Conservation (phyloP, 1,284 basidiomycete species). For the Cutaneotrichosporon daszewskae region DNA sequence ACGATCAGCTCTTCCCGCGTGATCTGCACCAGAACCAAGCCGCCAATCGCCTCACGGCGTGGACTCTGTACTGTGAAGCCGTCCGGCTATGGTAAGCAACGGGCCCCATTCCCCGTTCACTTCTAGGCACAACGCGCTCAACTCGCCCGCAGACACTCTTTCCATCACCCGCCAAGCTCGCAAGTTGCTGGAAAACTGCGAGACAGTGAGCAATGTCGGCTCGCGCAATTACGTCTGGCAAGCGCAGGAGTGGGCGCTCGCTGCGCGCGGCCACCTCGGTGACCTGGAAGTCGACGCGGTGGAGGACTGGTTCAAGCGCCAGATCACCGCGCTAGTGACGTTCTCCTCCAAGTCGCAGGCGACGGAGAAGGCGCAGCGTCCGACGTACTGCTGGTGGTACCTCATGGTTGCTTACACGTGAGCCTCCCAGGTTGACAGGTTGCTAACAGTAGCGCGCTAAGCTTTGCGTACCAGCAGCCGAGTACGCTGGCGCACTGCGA, state of each 20-base stretch:
- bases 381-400: slow-evolving; percentile 20
- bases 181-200: slow-evolving; percentile 4
- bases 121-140: slow-evolving; percentile 9
- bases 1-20: too few species aligned
- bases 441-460: too few species aligned
- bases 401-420: slow-evolving; percentile 19
- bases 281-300: slow-evolving; percentile 6
- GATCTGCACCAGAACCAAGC: too few species aligned
- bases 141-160: not conserved
- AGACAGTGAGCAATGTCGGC: slow-evolving; percentile 3
- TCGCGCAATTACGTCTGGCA: slow-evolving; percentile 22
- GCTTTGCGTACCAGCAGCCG: too few species aligned
- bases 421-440: too few species aligned
- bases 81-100: slow-evolving; percentile 23
- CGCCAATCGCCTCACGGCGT: too few species aligned
- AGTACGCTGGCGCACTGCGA: too few species aligned
- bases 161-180: not conserved
- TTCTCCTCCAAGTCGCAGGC: not conserved
- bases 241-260: slow-evolving; percentile 23
- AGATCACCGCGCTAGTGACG: slow-evolving; percentile 4
- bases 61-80: slow-evolving; percentile 25
- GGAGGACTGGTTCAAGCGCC: slow-evolving; percentile 2
- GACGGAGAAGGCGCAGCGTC: slow-evolving; percentile 1
- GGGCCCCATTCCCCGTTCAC: not conserved
- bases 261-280: slow-evolving; percentile 5